A percentile compares a stretch with the other conserved stretches of the same genome.
phyloP scores from a whole-genome alignment of 495 filamentous ascomycete genomes.

The Cryomyces antarcticus region DNA sequence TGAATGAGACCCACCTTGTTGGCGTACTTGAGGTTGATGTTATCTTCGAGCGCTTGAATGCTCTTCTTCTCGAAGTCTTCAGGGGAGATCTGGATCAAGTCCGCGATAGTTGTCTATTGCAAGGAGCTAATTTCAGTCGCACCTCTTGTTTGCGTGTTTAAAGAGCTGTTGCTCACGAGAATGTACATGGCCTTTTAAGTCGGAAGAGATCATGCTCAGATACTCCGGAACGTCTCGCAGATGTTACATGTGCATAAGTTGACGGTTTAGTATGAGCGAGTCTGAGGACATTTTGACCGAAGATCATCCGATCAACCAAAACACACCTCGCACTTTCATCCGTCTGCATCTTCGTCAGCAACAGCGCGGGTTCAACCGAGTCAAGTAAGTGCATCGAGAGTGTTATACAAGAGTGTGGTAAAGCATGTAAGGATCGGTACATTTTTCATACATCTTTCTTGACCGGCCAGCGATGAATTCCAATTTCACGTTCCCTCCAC shows the following conservation, averaged over 20 bases:
- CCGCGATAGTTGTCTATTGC: constrained; percentile 47
- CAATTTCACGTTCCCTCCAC: constrained; percentile 20
- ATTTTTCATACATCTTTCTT: neutral
- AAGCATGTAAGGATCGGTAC: neutral
- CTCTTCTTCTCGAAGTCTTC: constrained; percentile 67
- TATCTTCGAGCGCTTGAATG: constrained; percentile 65
- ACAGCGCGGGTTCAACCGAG: neutral
- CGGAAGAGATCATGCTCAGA: too few relatives aligned
- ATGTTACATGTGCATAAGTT: neutral
- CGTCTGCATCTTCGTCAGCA: too few relatives aligned
- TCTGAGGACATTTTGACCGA: too few relatives aligned
- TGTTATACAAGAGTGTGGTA: neutral
- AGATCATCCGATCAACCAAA: too few relatives aligned
- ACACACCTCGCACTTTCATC: too few relatives aligned
- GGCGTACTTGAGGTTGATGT: constrained; percentile 86
- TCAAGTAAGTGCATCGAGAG: neutral
- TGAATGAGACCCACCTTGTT: constrained; percentile 41
- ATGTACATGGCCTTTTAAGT: constrained; percentile 4
- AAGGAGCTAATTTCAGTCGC: too few relatives aligned
- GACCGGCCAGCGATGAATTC: neutral
- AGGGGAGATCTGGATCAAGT: constrained; percentile 78
- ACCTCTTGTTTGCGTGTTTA: too few relatives aligned
- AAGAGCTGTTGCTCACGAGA: constrained; percentile 2
- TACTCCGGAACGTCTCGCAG: neutral
- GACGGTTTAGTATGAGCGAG: too few relatives aligned